These are phyloP conservation scores for Millerozyma acaciae DNA, from an alignment of 805 yeast species.

Conservation along the genomic window DNA sequence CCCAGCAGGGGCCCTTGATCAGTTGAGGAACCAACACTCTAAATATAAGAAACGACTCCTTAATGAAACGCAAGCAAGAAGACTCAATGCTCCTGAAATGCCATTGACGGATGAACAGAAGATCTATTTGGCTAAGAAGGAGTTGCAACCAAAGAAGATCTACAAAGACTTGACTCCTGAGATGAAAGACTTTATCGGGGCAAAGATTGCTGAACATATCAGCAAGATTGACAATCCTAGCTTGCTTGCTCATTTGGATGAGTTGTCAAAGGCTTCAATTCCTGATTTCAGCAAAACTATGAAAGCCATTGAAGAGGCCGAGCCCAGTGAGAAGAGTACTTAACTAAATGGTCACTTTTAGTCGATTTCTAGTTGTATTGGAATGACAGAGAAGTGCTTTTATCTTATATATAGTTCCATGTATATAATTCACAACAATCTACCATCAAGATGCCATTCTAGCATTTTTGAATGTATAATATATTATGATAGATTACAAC, in stretches of 20 bases:
- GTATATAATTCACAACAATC: too few relatives aligned
- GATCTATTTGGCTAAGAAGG: conserved; percentile 56
- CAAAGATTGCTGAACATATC: conserved; percentile 40
- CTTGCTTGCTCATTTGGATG: conserved; percentile 37
- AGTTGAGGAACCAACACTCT: conserved; percentile 75
- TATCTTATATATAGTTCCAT: too few relatives aligned
- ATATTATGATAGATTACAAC: conserved; percentile 54
- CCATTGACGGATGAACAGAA: conserved; percentile 64
- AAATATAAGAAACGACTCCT: conserved; percentile 54
- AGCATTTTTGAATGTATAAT: too few relatives aligned
- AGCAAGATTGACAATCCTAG: conserved; percentile 32
- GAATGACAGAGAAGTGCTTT: too few relatives aligned
- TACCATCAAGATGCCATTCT: too few relatives aligned
- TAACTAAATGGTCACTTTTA: too few relatives aligned
- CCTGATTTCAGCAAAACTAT: conserved; percentile 31
- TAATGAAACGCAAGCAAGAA: conserved; percentile 58
- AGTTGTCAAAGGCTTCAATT: conserved; percentile 25
- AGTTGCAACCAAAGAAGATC: conserved; percentile 31
- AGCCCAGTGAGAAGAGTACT: conserved; percentile 3
- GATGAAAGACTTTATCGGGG: conserved; percentile 52
- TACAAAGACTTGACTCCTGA: conserved; percentile 45
- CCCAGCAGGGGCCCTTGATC: conserved; percentile 60
- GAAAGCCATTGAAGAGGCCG: conserved; percentile 15
- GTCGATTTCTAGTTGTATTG: too few relatives aligned
- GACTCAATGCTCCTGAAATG: conserved; percentile 68